Percentiles rank a stretch among this genome's conserved stretches.
These are phyloP conservation scores for Backusella liffmaniae DNA, from an alignment of 192 early-diverging fungal species.

Conservation along the genomic window DNA sequence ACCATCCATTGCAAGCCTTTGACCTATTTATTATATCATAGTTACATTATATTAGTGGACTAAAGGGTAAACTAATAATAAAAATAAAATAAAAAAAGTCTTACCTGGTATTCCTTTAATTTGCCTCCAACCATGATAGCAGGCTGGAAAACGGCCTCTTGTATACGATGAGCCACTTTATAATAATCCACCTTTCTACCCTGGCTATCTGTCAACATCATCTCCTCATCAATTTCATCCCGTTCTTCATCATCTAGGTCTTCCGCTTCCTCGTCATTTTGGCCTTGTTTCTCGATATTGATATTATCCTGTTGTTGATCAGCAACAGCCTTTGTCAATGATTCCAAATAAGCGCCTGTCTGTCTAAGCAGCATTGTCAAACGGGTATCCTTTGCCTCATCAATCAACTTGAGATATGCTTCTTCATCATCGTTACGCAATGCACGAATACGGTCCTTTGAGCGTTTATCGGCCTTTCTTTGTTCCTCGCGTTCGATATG, in stretches of 20 bases:
- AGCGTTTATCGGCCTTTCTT: constrained; percentile 76
- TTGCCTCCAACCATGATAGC: constrained; percentile 81
- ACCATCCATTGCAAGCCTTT: constrained; percentile 99
- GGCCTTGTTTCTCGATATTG: constrained; percentile 44
- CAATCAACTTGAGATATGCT: constrained; percentile 91
- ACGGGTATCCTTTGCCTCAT: constrained; percentile 94
- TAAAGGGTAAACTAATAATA: background rate
- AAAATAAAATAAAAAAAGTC: background rate
- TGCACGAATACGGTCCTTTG: constrained; percentile 94
- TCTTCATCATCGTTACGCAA: constrained; percentile 96
- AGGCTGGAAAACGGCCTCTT: constrained; percentile 80
- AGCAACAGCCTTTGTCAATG: constrained; percentile 80
- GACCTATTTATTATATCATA: constrained; percentile 37
- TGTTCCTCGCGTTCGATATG: constrained; percentile 91
- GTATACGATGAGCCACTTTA: constrained; percentile 79
- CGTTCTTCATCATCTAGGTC: background rate
- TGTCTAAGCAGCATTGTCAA: constrained; percentile 88
- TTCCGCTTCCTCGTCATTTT: constrained; percentile 27
- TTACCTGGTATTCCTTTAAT: constrained; percentile 92
- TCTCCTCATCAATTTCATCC: constrained; percentile 37
- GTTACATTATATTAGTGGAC: background rate
- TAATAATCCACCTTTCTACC: constrained; percentile 78
- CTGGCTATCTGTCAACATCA: constrained; percentile 33
- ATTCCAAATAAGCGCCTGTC: constrained; percentile 83
- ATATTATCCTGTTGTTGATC: constrained; percentile 71